These are phyloP conservation scores for Paramecium caudatum DNA, from an alignment of 73 alveolate genomes.

Conservation along the genomic window DNA sequence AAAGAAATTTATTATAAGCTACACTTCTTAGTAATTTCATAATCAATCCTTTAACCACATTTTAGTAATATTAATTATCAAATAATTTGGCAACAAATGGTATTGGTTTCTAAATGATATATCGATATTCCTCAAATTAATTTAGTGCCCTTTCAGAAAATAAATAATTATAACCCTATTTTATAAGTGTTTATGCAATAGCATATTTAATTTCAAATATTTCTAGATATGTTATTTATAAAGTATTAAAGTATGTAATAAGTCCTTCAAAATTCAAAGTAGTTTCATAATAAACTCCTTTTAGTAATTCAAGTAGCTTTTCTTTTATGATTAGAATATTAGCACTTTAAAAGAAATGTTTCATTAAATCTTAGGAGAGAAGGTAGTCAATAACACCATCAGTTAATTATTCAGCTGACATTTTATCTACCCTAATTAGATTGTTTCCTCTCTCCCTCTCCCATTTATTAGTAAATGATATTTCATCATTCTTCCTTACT, in stretches of 20 bases:
- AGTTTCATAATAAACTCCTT: conserved; percentile 44
- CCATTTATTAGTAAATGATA: conserved; percentile 17
- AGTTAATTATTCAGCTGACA: neutral
- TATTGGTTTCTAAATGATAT: neutral
- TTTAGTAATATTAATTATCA: conserved; percentile 21
- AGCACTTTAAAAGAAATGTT: neutral
- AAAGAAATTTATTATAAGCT: conserved; percentile 50
- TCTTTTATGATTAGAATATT: neutral
- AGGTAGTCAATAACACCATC: neutral
- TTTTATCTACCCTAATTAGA: neutral
- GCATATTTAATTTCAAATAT: conserved; percentile 37
- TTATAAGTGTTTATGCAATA: conserved; percentile 11
- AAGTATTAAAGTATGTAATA: neutral
- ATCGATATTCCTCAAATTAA: conserved; percentile 60
- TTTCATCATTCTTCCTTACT: neutral
- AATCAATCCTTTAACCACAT: neutral
- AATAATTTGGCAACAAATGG: conserved; percentile 53
- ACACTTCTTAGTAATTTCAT: conserved; percentile 53
- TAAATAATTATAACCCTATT: neutral
- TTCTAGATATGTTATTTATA: conserved; percentile 36
- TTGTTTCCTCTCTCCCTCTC: conserved; percentile 44
- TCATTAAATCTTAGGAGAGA: conserved; percentile 20
- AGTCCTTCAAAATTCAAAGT: neutral
- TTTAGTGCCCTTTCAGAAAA: conserved; percentile 11
- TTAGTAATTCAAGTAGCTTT: neutral